Evolutionary conservation across 1,284 basidiomycete species (phyloP).

Genomic region (Porodaedalea pini): DNA sequence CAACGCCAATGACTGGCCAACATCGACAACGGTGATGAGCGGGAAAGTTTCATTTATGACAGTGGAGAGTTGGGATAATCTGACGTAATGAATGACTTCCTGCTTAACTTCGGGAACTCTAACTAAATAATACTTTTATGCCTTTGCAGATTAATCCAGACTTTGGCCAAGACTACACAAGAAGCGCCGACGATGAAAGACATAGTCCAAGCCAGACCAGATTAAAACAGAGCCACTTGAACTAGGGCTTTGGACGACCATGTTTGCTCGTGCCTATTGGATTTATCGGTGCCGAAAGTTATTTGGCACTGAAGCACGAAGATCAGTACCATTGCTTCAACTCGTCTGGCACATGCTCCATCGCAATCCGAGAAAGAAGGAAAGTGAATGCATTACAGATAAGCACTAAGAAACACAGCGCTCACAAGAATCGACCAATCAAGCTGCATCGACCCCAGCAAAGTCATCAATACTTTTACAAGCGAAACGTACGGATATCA

Average conservation of each 20-base stretch:
- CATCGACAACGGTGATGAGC: not conserved
- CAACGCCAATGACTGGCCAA: not conserved
- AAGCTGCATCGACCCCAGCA: constrained; percentile 4
- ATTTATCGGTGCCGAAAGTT: no score
- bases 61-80: not conserved
- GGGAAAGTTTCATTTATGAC: not conserved
- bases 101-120: not conserved
- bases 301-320: no score
- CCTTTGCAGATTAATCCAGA: no score
- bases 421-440: constrained; percentile 6
- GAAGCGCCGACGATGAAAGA: no score
- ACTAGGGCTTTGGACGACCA: no score
- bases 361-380: not conserved
- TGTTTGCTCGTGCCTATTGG: no score
- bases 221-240: no score
- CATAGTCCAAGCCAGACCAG: no score
- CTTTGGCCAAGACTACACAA: no score
- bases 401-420: constrained; percentile 12
- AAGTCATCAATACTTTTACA: constrained; percentile 17
- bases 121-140: no score
- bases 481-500: not conserved
- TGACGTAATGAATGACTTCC: not conserved
- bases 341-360: no score
- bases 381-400: constrained; percentile 11
- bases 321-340: no score